Conservation (phyloP, 2,329 filamentous ascomycete genomes). For the Hymenoscyphus albidus region DNA sequence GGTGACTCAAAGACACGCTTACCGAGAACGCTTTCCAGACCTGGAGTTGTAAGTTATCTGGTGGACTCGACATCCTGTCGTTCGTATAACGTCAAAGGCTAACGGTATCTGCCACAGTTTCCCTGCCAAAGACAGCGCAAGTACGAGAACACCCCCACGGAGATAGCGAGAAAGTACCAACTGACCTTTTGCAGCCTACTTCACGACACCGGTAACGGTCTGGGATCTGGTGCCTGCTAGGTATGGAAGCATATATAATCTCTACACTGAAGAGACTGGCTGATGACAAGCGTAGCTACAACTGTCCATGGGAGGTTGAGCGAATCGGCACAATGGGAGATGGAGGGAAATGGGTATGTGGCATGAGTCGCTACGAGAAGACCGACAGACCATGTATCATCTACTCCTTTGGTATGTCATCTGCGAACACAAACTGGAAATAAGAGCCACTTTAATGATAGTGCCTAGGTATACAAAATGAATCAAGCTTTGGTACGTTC, state of each 20-base stretch:
- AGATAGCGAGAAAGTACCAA: too few species aligned
- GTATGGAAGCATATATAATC: conserved; percentile 21
- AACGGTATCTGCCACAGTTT: conserved; percentile 21
- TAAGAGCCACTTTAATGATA: neutral
- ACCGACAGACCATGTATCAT: conserved; percentile 32
- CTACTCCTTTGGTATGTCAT: conserved; percentile 37
- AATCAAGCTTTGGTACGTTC: conserved; percentile 36
- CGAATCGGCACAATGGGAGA: conserved; percentile 39
- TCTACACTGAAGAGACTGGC: neutral
- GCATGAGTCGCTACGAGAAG: conserved; percentile 37
- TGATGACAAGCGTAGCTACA: conserved; percentile 14
- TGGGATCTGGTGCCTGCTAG: conserved; percentile 40
- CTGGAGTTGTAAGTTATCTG: conserved; percentile 29
- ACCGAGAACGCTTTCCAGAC: conserved; percentile 26
- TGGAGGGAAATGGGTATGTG: conserved; percentile 41
- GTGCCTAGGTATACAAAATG: conserved; percentile 26
- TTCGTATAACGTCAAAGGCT: neutral
- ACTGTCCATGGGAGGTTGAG: conserved; percentile 39
- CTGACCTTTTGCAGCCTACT: conserved; percentile 16
- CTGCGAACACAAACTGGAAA: conserved; percentile 18
- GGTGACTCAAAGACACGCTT: conserved; percentile 33
- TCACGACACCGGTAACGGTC: conserved; percentile 31
- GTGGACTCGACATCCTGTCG: neutral
- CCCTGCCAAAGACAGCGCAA: conserved; percentile 16
- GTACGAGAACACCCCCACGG: too few species aligned